Percentiles rank a stretch among this genome's conserved stretches.
Evolutionary conservation across 805 yeast species (phyloP).

Genomic region (Ogataea paraovalis): DNA sequence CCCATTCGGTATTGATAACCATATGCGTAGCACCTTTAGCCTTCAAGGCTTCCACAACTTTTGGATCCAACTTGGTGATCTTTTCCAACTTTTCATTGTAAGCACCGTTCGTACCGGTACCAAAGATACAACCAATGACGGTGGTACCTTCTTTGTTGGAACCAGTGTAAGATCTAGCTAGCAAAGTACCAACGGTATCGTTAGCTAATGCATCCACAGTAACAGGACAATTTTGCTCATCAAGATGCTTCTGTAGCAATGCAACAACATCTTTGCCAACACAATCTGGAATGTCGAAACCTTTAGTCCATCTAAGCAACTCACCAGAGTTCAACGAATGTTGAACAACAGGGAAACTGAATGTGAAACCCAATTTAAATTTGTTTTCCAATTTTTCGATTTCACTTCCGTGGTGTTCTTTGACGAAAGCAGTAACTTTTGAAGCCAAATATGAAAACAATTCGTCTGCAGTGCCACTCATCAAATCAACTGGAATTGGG

Average conservation of each 20-base stretch:
- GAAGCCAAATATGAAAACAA: slow-evolving; percentile 74
- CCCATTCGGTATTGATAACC: slow-evolving; percentile 98
- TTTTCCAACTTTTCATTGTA: slow-evolving; percentile 74
- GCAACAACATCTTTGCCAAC: slow-evolving; percentile 81
- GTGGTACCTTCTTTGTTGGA: slow-evolving; percentile 67
- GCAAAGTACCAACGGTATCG: slow-evolving; percentile 92
- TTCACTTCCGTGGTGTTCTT: slow-evolving; percentile 50
- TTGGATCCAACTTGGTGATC: slow-evolving; percentile 67
- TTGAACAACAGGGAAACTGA: slow-evolving; percentile 90
- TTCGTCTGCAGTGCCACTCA: slow-evolving; percentile 62
- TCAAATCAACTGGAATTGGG: slow-evolving; percentile 73
- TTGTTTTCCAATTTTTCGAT: slow-evolving; percentile 13
- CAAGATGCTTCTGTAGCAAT: slow-evolving; percentile 66
- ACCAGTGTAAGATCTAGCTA: slow-evolving; percentile 79
- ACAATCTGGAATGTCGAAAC: slow-evolving; percentile 81
- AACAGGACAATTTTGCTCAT: slow-evolving; percentile 56
- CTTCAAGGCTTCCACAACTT: slow-evolving; percentile 34
- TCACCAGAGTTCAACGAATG: slow-evolving; percentile 74
- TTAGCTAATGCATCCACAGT: slow-evolving; percentile 84
- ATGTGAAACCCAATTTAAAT: slow-evolving; percentile 86
- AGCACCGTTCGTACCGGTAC: slow-evolving; percentile 98
- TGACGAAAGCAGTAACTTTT: slow-evolving; percentile 62
- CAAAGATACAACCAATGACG: slow-evolving; percentile 85
- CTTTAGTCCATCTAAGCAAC: slow-evolving; percentile 94
- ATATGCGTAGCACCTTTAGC: slow-evolving; percentile 54